A percentile compares a stretch with the other conserved stretches of the same genome.
These are phyloP conservation scores for Fusarium piperis DNA, from an alignment of 2,329 filamentous ascomycete genomes.

Conservation along the genomic window DNA sequence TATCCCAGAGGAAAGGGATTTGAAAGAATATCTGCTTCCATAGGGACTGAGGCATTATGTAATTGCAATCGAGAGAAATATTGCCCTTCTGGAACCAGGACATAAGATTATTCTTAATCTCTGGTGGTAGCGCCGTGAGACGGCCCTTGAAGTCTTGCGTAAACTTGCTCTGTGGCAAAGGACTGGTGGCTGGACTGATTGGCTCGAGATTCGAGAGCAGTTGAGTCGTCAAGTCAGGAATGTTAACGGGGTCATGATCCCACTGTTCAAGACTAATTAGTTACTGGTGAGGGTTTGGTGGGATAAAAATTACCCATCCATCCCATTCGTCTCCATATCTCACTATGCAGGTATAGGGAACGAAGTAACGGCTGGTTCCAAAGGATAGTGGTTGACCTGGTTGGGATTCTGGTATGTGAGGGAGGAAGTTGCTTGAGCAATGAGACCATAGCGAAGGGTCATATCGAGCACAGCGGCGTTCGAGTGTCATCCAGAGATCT, in stretches of 20 bases:
- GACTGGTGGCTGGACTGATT: not conserved
- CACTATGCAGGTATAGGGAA: not conserved
- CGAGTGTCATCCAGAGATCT: slow-evolving; percentile 5
- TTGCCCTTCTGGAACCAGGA: not conserved
- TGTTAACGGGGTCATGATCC: not conserved
- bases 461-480: slow-evolving; percentile 1
- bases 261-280: not conserved
- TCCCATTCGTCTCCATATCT: not conserved
- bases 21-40: slow-evolving; percentile 7
- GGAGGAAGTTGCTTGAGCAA: not conserved
- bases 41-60: not conserved
- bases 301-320: not conserved
- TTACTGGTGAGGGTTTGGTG: not conserved
- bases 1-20: slow-evolving; percentile 16
- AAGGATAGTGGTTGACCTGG: not conserved
- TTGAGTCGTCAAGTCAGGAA: not conserved
- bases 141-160: not conserved
- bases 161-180: not conserved
- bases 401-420: not conserved
- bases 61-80: not conserved
- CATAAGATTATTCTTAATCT: not conserved
- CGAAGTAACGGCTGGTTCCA: not conserved
- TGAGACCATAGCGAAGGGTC: not conserved
- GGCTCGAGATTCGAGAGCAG: not conserved
- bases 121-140: not conserved